Conservation (phyloP, 2,329 filamentous ascomycete species). For the Ascochyta clinopodiicola region DNA sequence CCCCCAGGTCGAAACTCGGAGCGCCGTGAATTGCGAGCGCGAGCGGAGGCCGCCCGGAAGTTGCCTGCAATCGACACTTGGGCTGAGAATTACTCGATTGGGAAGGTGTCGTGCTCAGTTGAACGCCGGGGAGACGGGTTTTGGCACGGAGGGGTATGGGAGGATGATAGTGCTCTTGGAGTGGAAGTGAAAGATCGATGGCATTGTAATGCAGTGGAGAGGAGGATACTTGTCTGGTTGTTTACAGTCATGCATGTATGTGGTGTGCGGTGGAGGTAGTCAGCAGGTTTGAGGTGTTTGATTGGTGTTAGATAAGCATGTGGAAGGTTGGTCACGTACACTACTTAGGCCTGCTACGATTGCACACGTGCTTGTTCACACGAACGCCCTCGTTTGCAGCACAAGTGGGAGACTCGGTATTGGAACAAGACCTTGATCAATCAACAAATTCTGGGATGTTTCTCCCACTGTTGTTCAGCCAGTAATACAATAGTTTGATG, state of each 20-base stretch:
- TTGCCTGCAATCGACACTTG: background rate
- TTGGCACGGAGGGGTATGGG: background rate
- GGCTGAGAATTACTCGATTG: background rate
- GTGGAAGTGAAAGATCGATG: background rate
- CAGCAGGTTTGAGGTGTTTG: no score
- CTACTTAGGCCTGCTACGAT: no score
- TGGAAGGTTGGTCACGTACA: background rate
- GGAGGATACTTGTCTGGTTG: no score
- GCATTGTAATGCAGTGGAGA: no score
- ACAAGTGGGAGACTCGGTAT: background rate
- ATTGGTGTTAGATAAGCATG: no score
- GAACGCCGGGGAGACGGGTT: background rate
- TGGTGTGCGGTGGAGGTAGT: no score
- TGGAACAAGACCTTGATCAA: background rate
- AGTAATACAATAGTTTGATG: background rate
- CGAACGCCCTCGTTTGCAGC: background rate
- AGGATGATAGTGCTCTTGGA: background rate
- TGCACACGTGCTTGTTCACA: background rate
- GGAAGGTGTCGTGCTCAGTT: background rate
- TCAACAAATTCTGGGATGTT: background rate
- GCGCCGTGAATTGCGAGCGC: background rate
- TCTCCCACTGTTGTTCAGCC: background rate
- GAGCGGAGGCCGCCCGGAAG: conserved; percentile 12
- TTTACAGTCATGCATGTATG: no score
- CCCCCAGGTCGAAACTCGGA: background rate